Conservation (phyloP, 805 yeast species). For the Wickerhamomyces ciferrii region DNA sequence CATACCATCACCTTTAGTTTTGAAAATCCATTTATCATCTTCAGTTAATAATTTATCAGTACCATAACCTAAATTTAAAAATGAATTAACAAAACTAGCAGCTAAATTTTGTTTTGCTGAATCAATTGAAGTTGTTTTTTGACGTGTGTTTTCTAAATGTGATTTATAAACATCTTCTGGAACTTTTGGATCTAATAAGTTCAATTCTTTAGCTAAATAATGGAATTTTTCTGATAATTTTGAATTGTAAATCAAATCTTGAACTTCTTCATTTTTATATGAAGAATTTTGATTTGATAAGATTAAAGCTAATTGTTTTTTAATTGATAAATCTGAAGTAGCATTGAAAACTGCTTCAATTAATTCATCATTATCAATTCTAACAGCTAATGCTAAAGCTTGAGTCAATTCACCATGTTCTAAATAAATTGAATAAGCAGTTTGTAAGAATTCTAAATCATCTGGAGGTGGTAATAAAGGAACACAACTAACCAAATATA, state of each 20-base stretch:
- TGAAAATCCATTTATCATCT: constrained; percentile 85
- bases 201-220: constrained; percentile 81
- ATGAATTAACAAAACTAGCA: constrained; percentile 88
- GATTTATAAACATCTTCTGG: constrained; percentile 95
- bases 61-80: constrained; percentile 88
- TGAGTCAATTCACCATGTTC: constrained; percentile 78
- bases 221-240: constrained; percentile 73
- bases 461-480: constrained; percentile 95
- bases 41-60: constrained; percentile 75
- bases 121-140: constrained; percentile 58
- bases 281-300: constrained; percentile 83
- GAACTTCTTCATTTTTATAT: constrained; percentile 70
- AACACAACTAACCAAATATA: constrained; percentile 94
- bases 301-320: constrained; percentile 88
- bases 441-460: constrained; percentile 76
- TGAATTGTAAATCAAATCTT: constrained; percentile 78
- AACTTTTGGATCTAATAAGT: constrained; percentile 80
- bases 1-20: constrained; percentile 91
- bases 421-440: constrained; percentile 83
- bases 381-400: constrained; percentile 84
- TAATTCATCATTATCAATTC: constrained; percentile 76
- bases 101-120: constrained; percentile 95
- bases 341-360: constrained; percentile 79
- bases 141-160: constrained; percentile 71
- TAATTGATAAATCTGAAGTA: constrained; percentile 65